Base-by-base conservation (phyloP, 495 filamentous ascomycete genomes). In the Tetracladium setigerum region DNA sequence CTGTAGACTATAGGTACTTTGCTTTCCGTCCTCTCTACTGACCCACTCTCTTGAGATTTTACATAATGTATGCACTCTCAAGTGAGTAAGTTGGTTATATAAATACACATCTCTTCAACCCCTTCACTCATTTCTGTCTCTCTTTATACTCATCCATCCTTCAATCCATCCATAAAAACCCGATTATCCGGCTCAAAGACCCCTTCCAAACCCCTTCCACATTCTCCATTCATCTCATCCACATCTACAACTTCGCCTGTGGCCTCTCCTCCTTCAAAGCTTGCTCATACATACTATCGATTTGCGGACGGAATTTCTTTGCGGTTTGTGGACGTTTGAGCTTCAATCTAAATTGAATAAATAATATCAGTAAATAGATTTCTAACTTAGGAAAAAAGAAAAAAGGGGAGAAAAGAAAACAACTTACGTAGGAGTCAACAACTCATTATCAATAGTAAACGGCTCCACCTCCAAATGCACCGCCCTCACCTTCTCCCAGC, bases 351-450 rank as follows among this genome's bases (percentile, higher is more conserved):
- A 50, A 36, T n/a, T n/a, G n/a, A 24, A 41, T 10, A 43, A 4
- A n/a, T 32, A 24, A 7, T 19, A 41, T 54, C 31, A 54, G 51
- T 30, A 44, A 15, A 24, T 37, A 31, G 37, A 41, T n/a, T 13
- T 37, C 1, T 13, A 18, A 17, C 30, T n/a, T 30, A 1, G 6
- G 13, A 32, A 40, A 8, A 14, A 24, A n/a, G 17, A 52, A n/a
- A 4, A 31, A 48, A 42, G 33, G 31, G 19, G 34, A n/a, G n/a
- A n/a, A n/a, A n/a, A n/a, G 12, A 16, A 33, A 32, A 55, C 38
- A 46, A 86, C 87, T 78, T 76, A 96, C 90, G 92, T 98, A 12
- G 92, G 92, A 13, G 92, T 98, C 64, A 98, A 62, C 19, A 97
- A 72, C 68, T 94, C 84, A 60, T 98, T 97, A 54, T 96, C 92